These are phyloP conservation scores for Lentinula lateritia DNA, from an alignment of 768 basidiomycete genomes.

Conservation along the genomic window DNA sequence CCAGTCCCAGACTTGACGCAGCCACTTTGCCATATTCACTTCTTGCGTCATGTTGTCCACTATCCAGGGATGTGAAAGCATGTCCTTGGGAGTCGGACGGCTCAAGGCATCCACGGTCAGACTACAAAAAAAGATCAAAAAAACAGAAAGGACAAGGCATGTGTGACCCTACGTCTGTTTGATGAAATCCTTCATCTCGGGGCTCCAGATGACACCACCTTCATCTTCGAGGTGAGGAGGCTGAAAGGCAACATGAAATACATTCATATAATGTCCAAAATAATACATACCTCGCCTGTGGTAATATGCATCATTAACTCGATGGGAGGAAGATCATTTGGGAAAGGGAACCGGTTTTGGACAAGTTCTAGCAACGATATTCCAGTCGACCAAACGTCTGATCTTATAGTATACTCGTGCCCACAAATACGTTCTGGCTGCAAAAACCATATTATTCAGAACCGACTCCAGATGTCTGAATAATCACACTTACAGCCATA, in stretches of 20 bases:
- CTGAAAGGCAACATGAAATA: constrained; percentile 29
- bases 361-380: constrained; percentile 92
- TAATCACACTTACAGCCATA: constrained; percentile 79
- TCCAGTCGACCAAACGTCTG: constrained; percentile 98
- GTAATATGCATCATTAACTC: constrained; percentile 92
- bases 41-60: constrained; percentile 70
- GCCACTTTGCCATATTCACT: constrained; percentile 87
- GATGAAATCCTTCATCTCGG: constrained; percentile 90
- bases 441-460: constrained; percentile 5
- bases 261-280: background rate
- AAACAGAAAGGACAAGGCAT: background rate
- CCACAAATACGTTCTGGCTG: constrained; percentile 95
- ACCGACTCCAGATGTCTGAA: constrained; percentile 1
- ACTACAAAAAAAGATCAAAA: constrained; percentile 28
- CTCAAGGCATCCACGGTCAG: constrained; percentile 61
- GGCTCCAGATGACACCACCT: constrained; percentile 62
- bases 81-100: constrained; percentile 78
- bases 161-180: constrained; percentile 60
- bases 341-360: constrained; percentile 93
- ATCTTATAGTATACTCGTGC: constrained; percentile 86
- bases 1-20: constrained; percentile 82
- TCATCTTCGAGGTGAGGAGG: constrained; percentile 83
- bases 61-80: constrained; percentile 85
- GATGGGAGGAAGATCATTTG: constrained; percentile 86
- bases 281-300: constrained; percentile 55